These are phyloP conservation scores for Sambucus nigra DNA, from an alignment of 129 eudicot species.

Conservation along the genomic window DNA sequence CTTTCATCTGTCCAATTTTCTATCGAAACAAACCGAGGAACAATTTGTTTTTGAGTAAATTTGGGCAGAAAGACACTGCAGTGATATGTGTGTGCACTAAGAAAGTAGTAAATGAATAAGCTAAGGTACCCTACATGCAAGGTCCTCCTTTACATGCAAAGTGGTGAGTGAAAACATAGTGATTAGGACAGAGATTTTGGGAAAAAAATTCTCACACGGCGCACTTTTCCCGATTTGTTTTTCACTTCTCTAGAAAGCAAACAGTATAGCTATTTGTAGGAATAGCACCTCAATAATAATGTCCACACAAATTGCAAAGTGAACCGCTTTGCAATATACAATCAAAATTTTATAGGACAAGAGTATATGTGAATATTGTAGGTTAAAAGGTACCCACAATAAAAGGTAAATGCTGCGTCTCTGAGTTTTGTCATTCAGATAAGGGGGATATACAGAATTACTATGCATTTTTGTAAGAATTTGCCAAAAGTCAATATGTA, in stretches of 20 bases:
- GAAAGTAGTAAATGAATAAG: not conserved
- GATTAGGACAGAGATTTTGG: not conserved
- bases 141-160: not conserved
- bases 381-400: no score
- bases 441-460: no score
- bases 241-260: not conserved
- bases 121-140: slow-evolving; percentile 5
- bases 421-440: not conserved
- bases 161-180: slow-evolving; percentile 1
- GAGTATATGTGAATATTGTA: no score
- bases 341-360: no score
- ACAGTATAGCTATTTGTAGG: not conserved
- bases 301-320: not conserved
- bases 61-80: not conserved
- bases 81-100: not conserved
- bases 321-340: not conserved
- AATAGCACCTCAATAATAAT: not conserved
- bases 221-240: not conserved
- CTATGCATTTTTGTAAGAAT: no score
- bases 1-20: not conserved
- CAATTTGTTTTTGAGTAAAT: not conserved
- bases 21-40: no score
- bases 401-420: not conserved
- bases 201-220: not conserved
- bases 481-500: no score